A percentile compares a stretch with the other conserved stretches of the same genome.
These are phyloP conservation scores for Prunus mira DNA, from an alignment of 306 rosid species.

Conservation along the genomic window DNA sequence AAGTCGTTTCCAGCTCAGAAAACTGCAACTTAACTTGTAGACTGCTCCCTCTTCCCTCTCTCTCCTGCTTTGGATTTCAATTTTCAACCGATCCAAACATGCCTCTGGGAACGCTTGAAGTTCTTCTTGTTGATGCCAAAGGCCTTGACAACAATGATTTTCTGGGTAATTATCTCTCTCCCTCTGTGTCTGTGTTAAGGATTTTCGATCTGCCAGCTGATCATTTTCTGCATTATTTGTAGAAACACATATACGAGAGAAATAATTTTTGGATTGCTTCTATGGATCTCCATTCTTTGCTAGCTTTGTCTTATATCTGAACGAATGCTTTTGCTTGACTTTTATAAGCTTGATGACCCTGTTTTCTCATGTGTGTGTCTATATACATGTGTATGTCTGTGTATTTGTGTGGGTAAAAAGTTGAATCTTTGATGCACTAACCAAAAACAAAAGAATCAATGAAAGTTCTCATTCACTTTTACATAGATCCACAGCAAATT, in stretches of 20 bases:
- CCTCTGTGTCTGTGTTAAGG: not conserved
- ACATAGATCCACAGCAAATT: not conserved
- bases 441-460: not conserved
- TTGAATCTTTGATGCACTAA: not conserved
- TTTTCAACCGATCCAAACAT: slow-evolving; percentile 24
- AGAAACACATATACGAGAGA: not conserved
- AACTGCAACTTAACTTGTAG: not conserved
- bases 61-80: not conserved
- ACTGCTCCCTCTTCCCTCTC: not conserved
- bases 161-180: slow-evolving; percentile 39
- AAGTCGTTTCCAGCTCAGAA: not conserved
- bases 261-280: not conserved
- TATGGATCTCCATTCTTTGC: not conserved
- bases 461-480: not conserved
- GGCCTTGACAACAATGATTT: slow-evolving; percentile 68
- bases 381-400: not conserved
- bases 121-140: slow-evolving; percentile 60
- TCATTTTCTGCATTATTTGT: not conserved
- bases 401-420: not conserved
- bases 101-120: slow-evolving; percentile 78
- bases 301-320: not conserved
- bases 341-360: not conserved
- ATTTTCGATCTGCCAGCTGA: not conserved
- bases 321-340: not conserved
- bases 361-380: not conserved